Base-by-base conservation (phyloP, 257 asterid genomes). In the Leptodermis oblonga region DNA sequence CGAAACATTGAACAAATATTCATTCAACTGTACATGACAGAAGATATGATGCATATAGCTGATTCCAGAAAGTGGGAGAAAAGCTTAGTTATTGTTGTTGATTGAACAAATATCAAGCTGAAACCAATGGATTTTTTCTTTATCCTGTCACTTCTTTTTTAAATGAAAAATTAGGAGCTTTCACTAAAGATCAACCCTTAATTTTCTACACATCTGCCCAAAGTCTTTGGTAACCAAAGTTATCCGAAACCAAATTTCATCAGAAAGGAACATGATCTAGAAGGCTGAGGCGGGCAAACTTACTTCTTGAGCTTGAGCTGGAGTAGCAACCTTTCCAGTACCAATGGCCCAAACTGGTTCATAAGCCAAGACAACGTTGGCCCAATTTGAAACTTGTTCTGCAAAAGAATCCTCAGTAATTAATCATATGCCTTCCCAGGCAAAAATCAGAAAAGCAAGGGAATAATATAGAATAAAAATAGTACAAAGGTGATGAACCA, bases 271-370 rank as follows among this genome's bases (percentile, higher is more conserved):
- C 51, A 31, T 4, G 18, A 62, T 26, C 26, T 28, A 45, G 58
- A 18, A 71, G 42, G 58, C 56, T 64, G 60, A 71, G 34, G 42
- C 58, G 33, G 37, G n/a, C 46, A 70, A 42, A 73, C 80, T 36
- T 79, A 82, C 86, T 59, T 82, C 82, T 62, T 82, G 84, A 71
- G 86, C 86, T 65, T 79, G 86, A 43, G 78, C 77, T 56, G 86
- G 86, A 79, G 86, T 79, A 59, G 86, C 86, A 70, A 82, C 84
- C 74, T 76, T 79, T 60, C 86, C 80, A 10, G 83, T 76, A 56
- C 83, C 86, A 73, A 82, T 79, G 51, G 86, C 86, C 86, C 86
- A 82, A 59, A 82, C 86, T 45, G 86, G 86, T 72, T 82, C 86
- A 48, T 82, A 82, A 62, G 82, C 86, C 64, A 82, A 76, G 66